Percentiles rank a stretch among this genome's conserved stretches.
Conservation (phyloP, 164 flowering plant genomes). For the Stephania yunnanensis region DNA sequence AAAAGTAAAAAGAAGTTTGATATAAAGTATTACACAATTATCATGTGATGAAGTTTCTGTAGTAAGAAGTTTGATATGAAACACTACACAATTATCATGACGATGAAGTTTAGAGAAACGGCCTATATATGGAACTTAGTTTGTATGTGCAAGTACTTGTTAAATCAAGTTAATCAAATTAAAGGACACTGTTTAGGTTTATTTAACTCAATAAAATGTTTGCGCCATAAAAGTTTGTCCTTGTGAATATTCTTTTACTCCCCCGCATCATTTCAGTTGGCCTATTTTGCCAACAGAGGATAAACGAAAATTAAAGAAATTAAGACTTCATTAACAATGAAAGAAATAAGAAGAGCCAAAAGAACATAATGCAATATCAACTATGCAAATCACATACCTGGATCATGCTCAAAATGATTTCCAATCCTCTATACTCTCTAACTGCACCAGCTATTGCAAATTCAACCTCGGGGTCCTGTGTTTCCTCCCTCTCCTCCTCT, state of each 20-base stretch:
- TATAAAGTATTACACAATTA: not conserved
- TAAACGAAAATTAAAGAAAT: not conserved
- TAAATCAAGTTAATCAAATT: not conserved
- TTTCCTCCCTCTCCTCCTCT: slow-evolving; percentile 96
- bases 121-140: not conserved
- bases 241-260: not conserved
- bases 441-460: slow-evolving; percentile 98
- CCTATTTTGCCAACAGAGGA: not conserved
- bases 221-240: not conserved
- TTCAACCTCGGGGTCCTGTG: slow-evolving; percentile 97
- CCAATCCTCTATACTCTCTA: slow-evolving; percentile 85
- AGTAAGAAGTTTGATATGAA: not conserved
- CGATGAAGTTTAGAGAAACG: not conserved
- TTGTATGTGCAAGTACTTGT: not conserved
- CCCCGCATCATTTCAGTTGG: not conserved
- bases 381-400: slow-evolving; percentile 50
- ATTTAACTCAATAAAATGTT: not conserved
- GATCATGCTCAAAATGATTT: slow-evolving; percentile 82
- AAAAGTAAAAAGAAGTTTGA: too few relatives aligned
- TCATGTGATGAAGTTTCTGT: not conserved
- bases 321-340: not conserved
- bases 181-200: not conserved
- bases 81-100: not conserved
- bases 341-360: too few relatives aligned
- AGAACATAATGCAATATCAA: not conserved